Base-by-base conservation (phyloP, 73 alveolate species). In the Breviolum minutum region DNA sequence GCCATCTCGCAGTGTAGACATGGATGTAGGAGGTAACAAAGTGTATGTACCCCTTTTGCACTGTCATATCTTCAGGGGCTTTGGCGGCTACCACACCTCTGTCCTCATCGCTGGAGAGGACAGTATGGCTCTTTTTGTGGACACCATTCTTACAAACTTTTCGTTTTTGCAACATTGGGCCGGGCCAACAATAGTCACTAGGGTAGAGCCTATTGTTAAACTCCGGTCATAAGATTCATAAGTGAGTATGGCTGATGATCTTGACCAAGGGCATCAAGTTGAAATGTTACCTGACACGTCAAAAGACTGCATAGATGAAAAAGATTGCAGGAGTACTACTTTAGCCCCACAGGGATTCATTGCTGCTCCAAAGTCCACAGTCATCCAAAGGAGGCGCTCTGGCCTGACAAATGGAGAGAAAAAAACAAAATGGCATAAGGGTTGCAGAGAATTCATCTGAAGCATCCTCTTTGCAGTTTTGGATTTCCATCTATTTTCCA, bases 31-130 rank as follows among this genome's bases (percentile, higher is more conserved):
- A 20, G 26, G 82, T 8, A 24, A 73, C 20, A 32, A 27, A 10
- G 5, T 24, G 40, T 19, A 27, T 27, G 83, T 32, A 14, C 40
- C 14, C 14, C 40, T 32, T 73, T 24, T 24, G 32, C n/a, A 14
- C 40, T 73, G 63, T 48, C 60, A 26, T 40, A 40, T 3, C 54
- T 40, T 40, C 17, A 64, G 95, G 95, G 95, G 95, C 84, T 54
- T 89, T 79, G 95, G 86, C 0, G 95, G 95, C 70, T 89, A 89
- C 86, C 95, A 89, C 62, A 89, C 86, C 95, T 89, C 95, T 12
- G 84, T 89, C 62, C 95, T 89, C 74, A 89, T 89, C 74, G 95
- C 86, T 11, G 95, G 95, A 20, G 95, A 89, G 95, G 95, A 71
- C 54, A 22, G 32, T 29, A 20, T 40, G 27, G 70, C 7, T 29